Conservation (phyloP, 116 monocot genomes). For the Phalaenopsis hybrid region DNA sequence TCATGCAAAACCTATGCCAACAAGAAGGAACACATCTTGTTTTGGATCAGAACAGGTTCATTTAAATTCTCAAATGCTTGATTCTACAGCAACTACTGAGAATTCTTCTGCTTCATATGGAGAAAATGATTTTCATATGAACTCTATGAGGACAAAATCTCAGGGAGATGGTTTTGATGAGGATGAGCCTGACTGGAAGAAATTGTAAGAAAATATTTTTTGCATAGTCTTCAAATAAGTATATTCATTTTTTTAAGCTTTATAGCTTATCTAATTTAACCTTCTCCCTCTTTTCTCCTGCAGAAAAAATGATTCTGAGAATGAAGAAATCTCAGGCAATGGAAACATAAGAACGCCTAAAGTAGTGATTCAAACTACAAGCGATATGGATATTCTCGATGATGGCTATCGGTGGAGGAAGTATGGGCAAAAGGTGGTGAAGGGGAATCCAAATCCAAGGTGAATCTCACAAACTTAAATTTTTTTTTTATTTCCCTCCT, state of each 20-base stretch:
- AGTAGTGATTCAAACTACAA: conserved; percentile 58
- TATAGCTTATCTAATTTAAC: background rate
- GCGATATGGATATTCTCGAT: conserved; percentile 47
- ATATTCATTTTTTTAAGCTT: background rate
- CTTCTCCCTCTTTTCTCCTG: background rate
- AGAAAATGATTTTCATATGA: conserved; percentile 19
- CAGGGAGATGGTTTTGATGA: conserved; percentile 14
- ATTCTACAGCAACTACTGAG: conserved; percentile 24
- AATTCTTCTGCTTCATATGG: conserved; percentile 44
- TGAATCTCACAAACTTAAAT: background rate
- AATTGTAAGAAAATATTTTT: conserved; percentile 19
- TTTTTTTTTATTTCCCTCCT: no score
- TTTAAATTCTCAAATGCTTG: conserved; percentile 11
- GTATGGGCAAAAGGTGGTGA: conserved; percentile 59
- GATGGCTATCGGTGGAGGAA: conserved; percentile 61
- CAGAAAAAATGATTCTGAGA: conserved; percentile 32
- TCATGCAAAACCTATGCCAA: conserved; percentile 30
- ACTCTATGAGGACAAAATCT: conserved; percentile 1
- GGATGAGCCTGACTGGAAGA: conserved; percentile 41
- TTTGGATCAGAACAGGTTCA: background rate
- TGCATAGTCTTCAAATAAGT: background rate
- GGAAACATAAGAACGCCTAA: conserved; percentile 35
- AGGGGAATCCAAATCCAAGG: conserved; percentile 63
- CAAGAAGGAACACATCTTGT: conserved; percentile 21
- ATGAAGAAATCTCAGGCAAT: conserved; percentile 31